Evolutionary conservation across 805 yeast species (phyloP), one percentile per base, ranked within the genome.

Genomic region (Candida glaebosa): DNA sequence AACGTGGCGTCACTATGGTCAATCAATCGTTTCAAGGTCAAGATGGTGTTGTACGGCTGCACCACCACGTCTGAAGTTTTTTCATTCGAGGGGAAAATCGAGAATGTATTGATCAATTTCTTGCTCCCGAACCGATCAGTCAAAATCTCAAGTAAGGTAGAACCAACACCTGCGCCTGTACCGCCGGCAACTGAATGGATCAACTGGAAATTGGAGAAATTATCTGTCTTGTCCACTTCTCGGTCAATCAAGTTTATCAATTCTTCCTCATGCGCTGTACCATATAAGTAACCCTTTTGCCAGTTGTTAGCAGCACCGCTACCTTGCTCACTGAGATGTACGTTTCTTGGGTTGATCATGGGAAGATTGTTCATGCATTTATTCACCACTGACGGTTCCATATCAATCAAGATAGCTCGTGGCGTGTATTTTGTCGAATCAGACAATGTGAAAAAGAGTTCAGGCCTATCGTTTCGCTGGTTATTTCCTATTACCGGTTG

Each of bases 181-280:
- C 99, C 99, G 28, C 99, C 99, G 0, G 97, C 98, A 3, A 93
- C 95, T 3, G 96, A 85, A 63, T 93, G 99, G 39, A 90, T 61
- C 49, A 93, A 65, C 68, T 89, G 96, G 60, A 93, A 93, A 4
- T 95, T 95, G 49, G 90, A 93, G 40, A 89, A 67, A 42, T 84
- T 84, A 48, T 95, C 98, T 50, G 96, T 83, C 24, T 85, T 82
- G 56, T 93, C 99, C 31, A 89, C 73, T 53, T 93, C 97, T 41
- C 93, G 75, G 55, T 89, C 96, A 18, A 93, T 73, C 75, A 89
- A 79, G 52, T 88, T 91, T 41, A 86, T 50, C 31, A 95, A 68
- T n/a, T 79, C 81, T 38, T 88, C 96, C 41, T 75, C 75, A 47
- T 84, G 76, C 34, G 69, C 66, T 22, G 75, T 72, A 0, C 93